Evolutionary conservation across 2,329 filamentous ascomycete genomes (phyloP).

Genomic region (Verticillium dahliae): DNA sequence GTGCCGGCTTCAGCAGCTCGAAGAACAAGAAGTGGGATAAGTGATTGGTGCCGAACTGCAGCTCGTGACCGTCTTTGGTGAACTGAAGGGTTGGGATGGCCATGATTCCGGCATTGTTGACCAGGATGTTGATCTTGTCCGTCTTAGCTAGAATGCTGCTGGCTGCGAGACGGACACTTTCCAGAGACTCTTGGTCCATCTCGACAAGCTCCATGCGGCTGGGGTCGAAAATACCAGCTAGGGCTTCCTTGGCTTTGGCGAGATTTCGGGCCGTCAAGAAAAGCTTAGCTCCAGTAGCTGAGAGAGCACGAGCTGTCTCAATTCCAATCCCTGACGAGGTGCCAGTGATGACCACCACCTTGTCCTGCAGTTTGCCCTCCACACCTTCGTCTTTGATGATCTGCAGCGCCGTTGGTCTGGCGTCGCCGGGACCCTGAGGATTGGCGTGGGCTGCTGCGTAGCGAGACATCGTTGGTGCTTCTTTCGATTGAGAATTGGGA

Average conservation of each 20-base stretch:
- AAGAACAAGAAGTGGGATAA: constrained; percentile 38
- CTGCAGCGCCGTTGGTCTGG: constrained; percentile 31
- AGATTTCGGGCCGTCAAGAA: constrained; percentile 18
- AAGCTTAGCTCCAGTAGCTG: constrained; percentile 23
- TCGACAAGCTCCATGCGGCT: constrained; percentile 20
- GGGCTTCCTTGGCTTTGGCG: constrained; percentile 16
- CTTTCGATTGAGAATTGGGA: too few species aligned
- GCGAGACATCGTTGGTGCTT: neutral
- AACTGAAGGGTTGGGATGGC: constrained; percentile 22
- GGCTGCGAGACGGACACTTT: constrained; percentile 27
- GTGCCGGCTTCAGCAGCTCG: constrained; percentile 34
- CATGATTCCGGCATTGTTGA: constrained; percentile 40
- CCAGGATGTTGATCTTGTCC: constrained; percentile 30
- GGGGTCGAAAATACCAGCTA: constrained; percentile 11
- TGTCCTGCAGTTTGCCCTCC: constrained; percentile 24
- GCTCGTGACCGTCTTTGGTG: constrained; percentile 33
- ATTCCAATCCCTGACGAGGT: constrained; percentile 34
- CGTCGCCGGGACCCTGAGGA: constrained; percentile 27
- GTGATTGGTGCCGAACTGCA: constrained; percentile 37
- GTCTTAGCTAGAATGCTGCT: constrained; percentile 17
- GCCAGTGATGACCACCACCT: constrained; percentile 37
- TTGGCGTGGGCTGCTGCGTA: constrained; percentile 26
- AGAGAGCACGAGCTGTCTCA: constrained; percentile 36
- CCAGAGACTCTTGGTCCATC: constrained; percentile 22
- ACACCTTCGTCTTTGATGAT: constrained; percentile 28